Conservation (phyloP, 495 filamentous ascomycete genomes). For the Acidomyces sp. region DNA sequence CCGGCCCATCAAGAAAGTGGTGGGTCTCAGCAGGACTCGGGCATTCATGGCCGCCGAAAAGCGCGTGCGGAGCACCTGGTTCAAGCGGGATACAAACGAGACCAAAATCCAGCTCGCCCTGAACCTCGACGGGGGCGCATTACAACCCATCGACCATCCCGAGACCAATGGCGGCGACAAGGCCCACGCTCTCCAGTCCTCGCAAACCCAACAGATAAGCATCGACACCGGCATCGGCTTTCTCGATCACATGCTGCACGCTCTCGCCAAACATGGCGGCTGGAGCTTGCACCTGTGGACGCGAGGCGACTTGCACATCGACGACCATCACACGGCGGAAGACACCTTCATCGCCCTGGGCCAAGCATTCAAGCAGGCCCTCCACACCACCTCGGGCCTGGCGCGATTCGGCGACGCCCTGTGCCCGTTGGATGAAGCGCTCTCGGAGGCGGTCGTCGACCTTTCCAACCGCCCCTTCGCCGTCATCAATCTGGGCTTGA, state of each 20-base stretch:
- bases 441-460: slow-evolving; percentile 87
- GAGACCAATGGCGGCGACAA: slow-evolving; percentile 26
- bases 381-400: slow-evolving; percentile 64
- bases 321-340: slow-evolving; percentile 97
- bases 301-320: slow-evolving; percentile 83
- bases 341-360: slow-evolving; percentile 89
- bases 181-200: slow-evolving; percentile 68
- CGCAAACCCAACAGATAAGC: slow-evolving; percentile 67
- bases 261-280: slow-evolving; percentile 85
- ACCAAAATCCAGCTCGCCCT: slow-evolving; percentile 90
- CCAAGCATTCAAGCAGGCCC: slow-evolving; percentile 59
- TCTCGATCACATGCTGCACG: slow-evolving; percentile 97
- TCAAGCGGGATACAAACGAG: slow-evolving; percentile 86
- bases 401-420: slow-evolving; percentile 84
- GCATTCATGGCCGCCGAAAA: slow-evolving; percentile 17
- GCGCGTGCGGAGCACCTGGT: slow-evolving; percentile 48
- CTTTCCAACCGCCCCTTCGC: slow-evolving; percentile 79
- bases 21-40: too few relatives aligned
- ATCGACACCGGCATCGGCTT: slow-evolving; percentile 96
- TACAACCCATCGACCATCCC: slow-evolving; percentile 26
- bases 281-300: slow-evolving; percentile 76
- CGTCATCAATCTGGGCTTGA: slow-evolving; percentile 67
- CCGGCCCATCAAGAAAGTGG: too few relatives aligned
- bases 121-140: slow-evolving; percentile 76
- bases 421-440: slow-evolving; percentile 85